Evolutionary conservation across 257 asterid species (phyloP), one percentile per base, ranked within the genome.

Genomic region (Solanum chiquidenum): DNA sequence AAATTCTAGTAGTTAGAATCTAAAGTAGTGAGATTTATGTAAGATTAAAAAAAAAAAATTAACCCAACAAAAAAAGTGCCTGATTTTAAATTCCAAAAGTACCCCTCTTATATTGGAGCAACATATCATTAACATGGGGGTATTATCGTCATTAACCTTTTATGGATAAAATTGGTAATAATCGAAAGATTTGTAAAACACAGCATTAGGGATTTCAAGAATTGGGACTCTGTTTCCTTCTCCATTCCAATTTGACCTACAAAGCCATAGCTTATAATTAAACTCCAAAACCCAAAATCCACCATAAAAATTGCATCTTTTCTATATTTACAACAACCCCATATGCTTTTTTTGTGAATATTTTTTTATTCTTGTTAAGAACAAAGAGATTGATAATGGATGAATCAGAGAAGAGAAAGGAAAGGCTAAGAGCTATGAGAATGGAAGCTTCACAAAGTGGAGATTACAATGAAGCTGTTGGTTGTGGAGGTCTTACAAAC

Each of bases 331-430:
- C 7, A 35, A 74, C 31, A 37, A 74, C 31, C 31, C 52, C 83
- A 74, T 74, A 13, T 35, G 1, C 21, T 74, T 74, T 37, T 35
- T 74, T 21, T 11, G 20, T 5, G 31, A 10, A 37, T n/a, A n/a
- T n/a, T n/a, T n/a, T n/a, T 79, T 44, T 27, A 44, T 42, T 76
- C 35, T 75, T 38, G 25, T 31, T 73, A 9, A 20, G 80, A 34
- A 34, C 46, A 73, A 73, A 73, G 58, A 6, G 2, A 27, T 7
- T 13, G 66, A 46, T 86, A 87, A 95, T 94, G 98, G 98, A 95
- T 75, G 99, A 96, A 87, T 93, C 97, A 12, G 97, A 93, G 90
- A 93, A 93, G 90, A 93, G 98, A 85, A 95, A 90, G 88, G 98
- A 96, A 88, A 93, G 98, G 91, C 93, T 95, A 42, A 94, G 89